Evolutionary conservation across 2,329 filamentous ascomycete genomes (phyloP).

Genomic region (Monosporascus sp.): DNA sequence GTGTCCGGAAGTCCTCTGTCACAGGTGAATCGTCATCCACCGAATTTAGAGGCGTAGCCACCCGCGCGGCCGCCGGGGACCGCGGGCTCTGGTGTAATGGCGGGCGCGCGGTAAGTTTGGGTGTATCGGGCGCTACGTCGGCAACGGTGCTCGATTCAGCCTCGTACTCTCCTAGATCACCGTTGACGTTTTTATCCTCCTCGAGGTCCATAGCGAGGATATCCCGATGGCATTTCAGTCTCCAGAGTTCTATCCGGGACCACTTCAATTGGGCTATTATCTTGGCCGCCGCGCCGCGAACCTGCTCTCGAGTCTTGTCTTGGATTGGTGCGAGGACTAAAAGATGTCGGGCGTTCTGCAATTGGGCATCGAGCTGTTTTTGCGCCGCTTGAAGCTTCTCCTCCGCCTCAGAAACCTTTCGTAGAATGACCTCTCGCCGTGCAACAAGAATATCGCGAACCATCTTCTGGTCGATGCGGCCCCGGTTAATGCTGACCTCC

Average conservation of each 20-base stretch:
- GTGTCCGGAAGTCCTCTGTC: conserved; percentile 45
- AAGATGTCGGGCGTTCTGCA: conserved; percentile 86
- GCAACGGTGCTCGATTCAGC: conserved; percentile 8
- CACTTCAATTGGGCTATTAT: conserved; percentile 88
- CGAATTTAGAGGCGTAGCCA: conserved; percentile 24
- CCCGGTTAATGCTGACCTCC: conserved; percentile 67
- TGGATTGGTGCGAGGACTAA: conserved; percentile 86
- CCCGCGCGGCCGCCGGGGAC: conserved; percentile 30
- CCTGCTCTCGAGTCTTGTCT: conserved; percentile 78
- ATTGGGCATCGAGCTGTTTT: conserved; percentile 73
- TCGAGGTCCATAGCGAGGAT: conserved; percentile 81
- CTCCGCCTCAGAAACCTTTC: conserved; percentile 79
- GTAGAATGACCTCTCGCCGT: conserved; percentile 73
- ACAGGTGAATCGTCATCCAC: conserved; percentile 32
- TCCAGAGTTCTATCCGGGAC: conserved; percentile 92
- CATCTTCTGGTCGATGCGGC: conserved; percentile 74
- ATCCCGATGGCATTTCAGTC: conserved; percentile 82
- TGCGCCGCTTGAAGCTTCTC: conserved; percentile 68
- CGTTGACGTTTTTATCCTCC: conserved; percentile 57
- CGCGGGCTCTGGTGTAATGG: conserved; percentile 31
- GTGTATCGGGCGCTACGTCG: conserved; percentile 22
- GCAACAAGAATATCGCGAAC: conserved; percentile 81
- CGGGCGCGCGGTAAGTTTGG: conserved; percentile 30
- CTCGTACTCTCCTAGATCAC: conserved; percentile 22
- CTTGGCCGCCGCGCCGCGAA: conserved; percentile 77